Conservation (phyloP, 129 eudicot genomes). For the Flaveria robusta region DNA sequence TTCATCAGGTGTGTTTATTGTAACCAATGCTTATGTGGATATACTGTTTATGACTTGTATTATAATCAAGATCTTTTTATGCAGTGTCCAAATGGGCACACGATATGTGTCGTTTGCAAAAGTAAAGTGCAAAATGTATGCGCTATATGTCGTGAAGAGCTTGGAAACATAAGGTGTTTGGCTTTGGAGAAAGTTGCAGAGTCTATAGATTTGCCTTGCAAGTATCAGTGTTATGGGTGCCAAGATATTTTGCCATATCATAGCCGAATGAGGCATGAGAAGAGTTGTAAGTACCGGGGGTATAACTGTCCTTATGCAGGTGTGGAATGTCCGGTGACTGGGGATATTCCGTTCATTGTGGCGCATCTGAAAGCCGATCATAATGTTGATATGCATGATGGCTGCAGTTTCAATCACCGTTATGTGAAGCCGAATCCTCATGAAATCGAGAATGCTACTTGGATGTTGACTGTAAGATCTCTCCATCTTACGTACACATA, state of each 20-base stretch:
- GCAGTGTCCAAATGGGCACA: constrained; percentile 76
- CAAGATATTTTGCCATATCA: constrained; percentile 58
- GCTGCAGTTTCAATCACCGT: constrained; percentile 63
- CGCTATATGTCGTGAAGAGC: constrained; percentile 63
- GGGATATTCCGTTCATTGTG: constrained; percentile 63
- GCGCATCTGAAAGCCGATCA: constrained; percentile 61
- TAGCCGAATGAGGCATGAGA: constrained; percentile 52
- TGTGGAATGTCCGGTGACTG: constrained; percentile 53
- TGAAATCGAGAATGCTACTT: constrained; percentile 69
- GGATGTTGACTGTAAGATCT: constrained; percentile 66
- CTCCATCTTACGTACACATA: neutral
- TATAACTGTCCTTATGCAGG: constrained; percentile 72
- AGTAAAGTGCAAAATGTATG: constrained; percentile 53
- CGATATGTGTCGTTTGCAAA: constrained; percentile 58
- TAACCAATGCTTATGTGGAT: constrained; percentile 9
- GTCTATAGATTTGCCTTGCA: constrained; percentile 62
- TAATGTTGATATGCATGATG: constrained; percentile 69
- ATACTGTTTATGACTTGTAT: neutral
- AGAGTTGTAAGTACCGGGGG: constrained; percentile 56
- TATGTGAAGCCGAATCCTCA: constrained; percentile 67
- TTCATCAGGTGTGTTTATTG: constrained; percentile 54
- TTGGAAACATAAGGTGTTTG: constrained; percentile 65
- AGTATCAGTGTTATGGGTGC: constrained; percentile 57
- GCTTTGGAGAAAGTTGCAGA: constrained; percentile 71
- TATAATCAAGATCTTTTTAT: neutral